Evolutionary conservation across 306 rosid genomes (phyloP).

Genomic region (Acacia crassicarpa): DNA sequence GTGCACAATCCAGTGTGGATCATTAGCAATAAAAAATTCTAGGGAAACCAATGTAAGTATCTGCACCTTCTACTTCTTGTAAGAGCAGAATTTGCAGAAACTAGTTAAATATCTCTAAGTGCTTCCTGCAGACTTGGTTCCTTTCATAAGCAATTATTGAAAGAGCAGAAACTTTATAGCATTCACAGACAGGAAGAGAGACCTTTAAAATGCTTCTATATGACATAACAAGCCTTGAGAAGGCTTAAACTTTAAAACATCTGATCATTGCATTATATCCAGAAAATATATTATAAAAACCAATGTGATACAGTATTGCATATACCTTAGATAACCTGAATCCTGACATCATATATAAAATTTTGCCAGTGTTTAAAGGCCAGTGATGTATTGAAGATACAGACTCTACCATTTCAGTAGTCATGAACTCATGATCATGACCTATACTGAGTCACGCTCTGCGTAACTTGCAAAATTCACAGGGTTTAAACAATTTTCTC

Average conservation of each 20-base stretch:
- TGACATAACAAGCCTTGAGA: background rate
- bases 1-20: background rate
- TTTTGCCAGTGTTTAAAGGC: background rate
- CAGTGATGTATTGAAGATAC: slow-evolving; percentile 6
- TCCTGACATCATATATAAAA: background rate
- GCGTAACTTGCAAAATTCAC: background rate
- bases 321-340: background rate
- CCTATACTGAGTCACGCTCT: background rate
- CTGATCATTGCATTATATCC: background rate
- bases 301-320: background rate
- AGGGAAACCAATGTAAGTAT: background rate
- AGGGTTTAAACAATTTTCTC: background rate
- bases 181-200: background rate
- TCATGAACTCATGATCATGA: background rate
- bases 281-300: background rate
- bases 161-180: background rate
- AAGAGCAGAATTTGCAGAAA: slow-evolving; percentile 6
- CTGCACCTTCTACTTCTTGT: background rate
- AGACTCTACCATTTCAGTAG: background rate
- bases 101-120: background rate
- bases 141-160: background rate
- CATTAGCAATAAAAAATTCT: background rate
- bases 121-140: background rate
- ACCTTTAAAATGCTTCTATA: background rate
- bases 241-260: background rate